These are phyloP conservation scores for Tolypocladium amazonense DNA, from an alignment of 2,329 filamentous ascomycete genomes.

Conservation along the genomic window DNA sequence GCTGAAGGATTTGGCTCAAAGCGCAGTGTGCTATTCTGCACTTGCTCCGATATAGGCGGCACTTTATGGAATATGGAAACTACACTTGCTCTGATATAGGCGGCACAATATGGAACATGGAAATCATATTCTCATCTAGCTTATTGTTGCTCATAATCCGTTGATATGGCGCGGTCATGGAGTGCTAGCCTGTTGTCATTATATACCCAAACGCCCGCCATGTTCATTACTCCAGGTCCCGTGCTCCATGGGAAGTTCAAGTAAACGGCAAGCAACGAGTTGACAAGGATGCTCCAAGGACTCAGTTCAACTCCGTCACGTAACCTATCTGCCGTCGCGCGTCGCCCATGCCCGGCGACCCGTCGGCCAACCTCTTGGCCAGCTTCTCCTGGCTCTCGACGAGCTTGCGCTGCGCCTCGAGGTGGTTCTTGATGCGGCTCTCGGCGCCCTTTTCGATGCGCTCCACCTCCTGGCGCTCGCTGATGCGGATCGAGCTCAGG, in stretches of 20 bases:
- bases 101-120: not conserved
- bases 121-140: not conserved
- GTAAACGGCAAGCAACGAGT: not conserved
- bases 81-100: not conserved
- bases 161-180: not conserved
- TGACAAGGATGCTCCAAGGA: not conserved
- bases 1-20: not conserved
- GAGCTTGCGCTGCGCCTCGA: slow-evolving; percentile 41
- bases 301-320: slow-evolving; percentile 38
- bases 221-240: not conserved
- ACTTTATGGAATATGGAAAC: too few relatives aligned
- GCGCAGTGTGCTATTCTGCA: not conserved
- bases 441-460: slow-evolving; percentile 35
- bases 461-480: slow-evolving; percentile 41
- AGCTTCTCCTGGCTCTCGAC: slow-evolving; percentile 35
- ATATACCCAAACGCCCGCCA: not conserved
- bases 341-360: slow-evolving; percentile 11
- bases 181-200: not conserved
- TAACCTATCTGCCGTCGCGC: slow-evolving; percentile 43
- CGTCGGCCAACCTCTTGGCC: slow-evolving; percentile 33
- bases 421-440: slow-evolving; percentile 29
- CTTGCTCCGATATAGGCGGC: not conserved
- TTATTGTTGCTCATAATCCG: not conserved
- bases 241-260: not conserved
- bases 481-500: slow-evolving; percentile 35